phyloP scores from a whole-genome alignment of 2,329 filamentous ascomycete genomes.

The Mollisia scopiformis region DNA sequence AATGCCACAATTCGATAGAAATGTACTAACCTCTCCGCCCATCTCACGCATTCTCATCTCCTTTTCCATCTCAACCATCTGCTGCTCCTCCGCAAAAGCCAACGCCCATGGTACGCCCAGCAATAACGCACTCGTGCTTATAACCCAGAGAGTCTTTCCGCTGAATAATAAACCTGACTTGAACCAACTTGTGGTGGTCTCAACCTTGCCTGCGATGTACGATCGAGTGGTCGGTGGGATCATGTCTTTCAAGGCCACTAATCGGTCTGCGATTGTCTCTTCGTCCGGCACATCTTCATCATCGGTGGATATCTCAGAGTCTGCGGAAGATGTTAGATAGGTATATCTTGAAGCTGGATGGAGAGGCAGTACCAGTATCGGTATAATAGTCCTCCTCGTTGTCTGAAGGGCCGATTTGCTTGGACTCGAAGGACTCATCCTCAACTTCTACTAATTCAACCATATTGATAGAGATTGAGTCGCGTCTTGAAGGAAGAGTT shows the following conservation, averaged over 20 bases:
- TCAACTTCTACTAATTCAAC: constrained; percentile 96
- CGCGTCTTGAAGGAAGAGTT: constrained; percentile 32
- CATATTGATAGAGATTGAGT: constrained; percentile 56
- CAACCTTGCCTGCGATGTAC: constrained; percentile 64
- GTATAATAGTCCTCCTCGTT: constrained; percentile 86
- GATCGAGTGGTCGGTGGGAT: constrained; percentile 73
- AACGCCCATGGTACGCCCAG: constrained; percentile 92
- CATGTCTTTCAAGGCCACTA: constrained; percentile 76
- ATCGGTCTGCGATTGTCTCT: constrained; percentile 66
- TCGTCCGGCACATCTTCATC: constrained; percentile 63
- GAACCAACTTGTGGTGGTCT: constrained; percentile 58
- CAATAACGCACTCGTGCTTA: constrained; percentile 87
- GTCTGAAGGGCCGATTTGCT: constrained; percentile 67
- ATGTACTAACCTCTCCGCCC: constrained; percentile 68
- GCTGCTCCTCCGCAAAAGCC: constrained; percentile 93
- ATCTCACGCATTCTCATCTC: constrained; percentile 96
- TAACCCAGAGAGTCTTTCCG: constrained; percentile 87
- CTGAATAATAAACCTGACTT: constrained; percentile 68
- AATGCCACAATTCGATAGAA: not conserved
- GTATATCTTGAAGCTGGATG: constrained; percentile 4
- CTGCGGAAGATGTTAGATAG: constrained; percentile 44
- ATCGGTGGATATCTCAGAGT: constrained; percentile 84
- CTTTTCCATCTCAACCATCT: constrained; percentile 95
- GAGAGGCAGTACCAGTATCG: constrained; percentile 73
- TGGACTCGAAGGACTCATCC: constrained; percentile 87